Evolutionary conservation across 2,329 filamentous ascomycete genomes (phyloP), one percentile per base, ranked within the genome.

Genomic region (Diplodia seriata): DNA sequence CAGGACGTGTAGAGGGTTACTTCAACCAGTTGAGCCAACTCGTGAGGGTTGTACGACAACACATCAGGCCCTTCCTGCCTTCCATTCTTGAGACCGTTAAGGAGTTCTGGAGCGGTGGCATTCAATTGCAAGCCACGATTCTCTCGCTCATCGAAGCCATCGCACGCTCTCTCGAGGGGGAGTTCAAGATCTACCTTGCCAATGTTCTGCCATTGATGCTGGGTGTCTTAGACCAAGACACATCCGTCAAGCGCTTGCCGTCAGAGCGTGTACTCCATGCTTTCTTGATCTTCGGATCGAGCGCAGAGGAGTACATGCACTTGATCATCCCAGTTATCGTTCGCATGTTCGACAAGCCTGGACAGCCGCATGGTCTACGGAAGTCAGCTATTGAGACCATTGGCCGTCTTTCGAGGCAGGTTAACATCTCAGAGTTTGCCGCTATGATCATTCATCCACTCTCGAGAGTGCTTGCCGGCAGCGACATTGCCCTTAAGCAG

Each of bases 261-360:
- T 97, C 94, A 0, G 93, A 97, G 76, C 90, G 91, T 73, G 94
- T 99, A 4, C 84, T 99, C 29, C 95, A 98, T 76, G 94, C 94
- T 0, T 97, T 99, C 78, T 82, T 99, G 33, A 92, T 99, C 0
- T 99, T 99, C 76, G 96, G 96, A 1, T 90, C 94, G 0, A 98
- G 94, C 75, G 92, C 91, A 12, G 95, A 99, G 77, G 95, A 99
- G 77, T 99, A 99, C 78, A 99, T 99, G 95, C 95, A 99, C 77
- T 85, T 99, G 64, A 98, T 99, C 72, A 92, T 99, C 63, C 95
- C 95, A 0, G 93, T 97, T 43, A 93, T 99, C 74, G 94, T 99
- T 9, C 89, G 91, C 54, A 91, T 97, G 59, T 98, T 99, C 75
- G 94, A 99, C 77, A 96, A 93, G 75, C 87, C 91, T 38, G 89